Percentiles rank a stretch among this genome's conserved stretches.
Evolutionary conservation across 148 eudicot genomes (phyloP).

Genomic region (Linanthus parryae): DNA sequence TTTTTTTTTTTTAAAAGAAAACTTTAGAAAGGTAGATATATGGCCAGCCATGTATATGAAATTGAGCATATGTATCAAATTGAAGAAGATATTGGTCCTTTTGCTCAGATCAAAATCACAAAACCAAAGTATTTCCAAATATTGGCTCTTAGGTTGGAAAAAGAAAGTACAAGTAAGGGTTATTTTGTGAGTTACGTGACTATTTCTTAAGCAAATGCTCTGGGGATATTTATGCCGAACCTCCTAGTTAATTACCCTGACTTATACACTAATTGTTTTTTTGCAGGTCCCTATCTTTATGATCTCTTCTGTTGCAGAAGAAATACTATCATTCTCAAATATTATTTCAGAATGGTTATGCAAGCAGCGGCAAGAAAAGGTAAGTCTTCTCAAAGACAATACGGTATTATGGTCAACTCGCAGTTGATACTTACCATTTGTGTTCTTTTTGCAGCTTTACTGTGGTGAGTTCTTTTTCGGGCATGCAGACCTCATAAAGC

Average conservation of each 20-base stretch:
- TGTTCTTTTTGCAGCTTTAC: slow-evolving; percentile 49
- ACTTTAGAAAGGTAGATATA: too few relatives aligned
- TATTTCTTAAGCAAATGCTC: too few relatives aligned
- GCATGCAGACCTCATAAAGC: slow-evolving; percentile 62
- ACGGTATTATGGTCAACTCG: not conserved
- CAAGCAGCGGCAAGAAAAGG: slow-evolving; percentile 69
- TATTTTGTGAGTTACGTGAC: too few relatives aligned
- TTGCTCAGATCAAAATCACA: too few relatives aligned
- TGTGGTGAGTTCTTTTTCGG: slow-evolving; percentile 72
- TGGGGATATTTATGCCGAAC: not conserved
- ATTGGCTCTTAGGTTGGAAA: too few relatives aligned
- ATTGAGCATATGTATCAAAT: too few relatives aligned
- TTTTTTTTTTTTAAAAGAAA: too few relatives aligned
- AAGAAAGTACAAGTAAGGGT: too few relatives aligned
- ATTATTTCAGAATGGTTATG: slow-evolving; percentile 88
- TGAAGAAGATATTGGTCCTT: too few relatives aligned
- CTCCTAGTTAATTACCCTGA: slow-evolving; percentile 1
- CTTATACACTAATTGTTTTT: not conserved
- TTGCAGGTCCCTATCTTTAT: slow-evolving; percentile 67
- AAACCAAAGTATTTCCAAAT: too few relatives aligned
- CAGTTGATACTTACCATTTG: not conserved
- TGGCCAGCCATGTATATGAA: too few relatives aligned
- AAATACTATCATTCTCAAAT: slow-evolving; percentile 57
- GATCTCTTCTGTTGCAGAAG: slow-evolving; percentile 80
- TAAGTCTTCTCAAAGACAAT: slow-evolving; percentile 13